Percentiles rank a stretch among this genome's conserved stretches.
Evolutionary conservation across 2,329 filamentous ascomycete genomes (phyloP).

Genomic region (Conoideocrella luteorostrata): DNA sequence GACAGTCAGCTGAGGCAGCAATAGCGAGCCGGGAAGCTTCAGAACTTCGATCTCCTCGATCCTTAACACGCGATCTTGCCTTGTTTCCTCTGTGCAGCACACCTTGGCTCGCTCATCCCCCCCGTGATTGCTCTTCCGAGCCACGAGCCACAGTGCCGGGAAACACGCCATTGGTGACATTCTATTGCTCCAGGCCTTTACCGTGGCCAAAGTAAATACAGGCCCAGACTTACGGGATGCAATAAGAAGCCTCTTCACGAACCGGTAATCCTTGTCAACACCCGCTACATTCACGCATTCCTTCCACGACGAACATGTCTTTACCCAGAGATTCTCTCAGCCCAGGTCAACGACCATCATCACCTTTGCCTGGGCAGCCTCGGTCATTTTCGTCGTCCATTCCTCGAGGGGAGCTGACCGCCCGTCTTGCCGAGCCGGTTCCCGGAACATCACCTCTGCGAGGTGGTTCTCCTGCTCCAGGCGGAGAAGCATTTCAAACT

Average conservation of each 20-base stretch:
- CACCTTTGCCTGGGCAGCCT: constrained; percentile 39
- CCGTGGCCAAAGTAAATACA: not conserved
- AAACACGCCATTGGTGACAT: not conserved
- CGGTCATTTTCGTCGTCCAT: constrained; percentile 45
- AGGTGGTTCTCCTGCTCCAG: constrained; percentile 24
- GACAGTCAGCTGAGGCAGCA: constrained; percentile 9
- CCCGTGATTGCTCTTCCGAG: not conserved
- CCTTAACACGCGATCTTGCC: not conserved
- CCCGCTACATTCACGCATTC: too few species aligned
- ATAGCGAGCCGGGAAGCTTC: not conserved
- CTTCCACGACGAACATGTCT: constrained; percentile 23
- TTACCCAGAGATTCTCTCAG: constrained; percentile 31
- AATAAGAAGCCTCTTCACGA: constrained; percentile 1
- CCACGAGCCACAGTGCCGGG: not conserved
- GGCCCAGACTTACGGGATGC: not conserved
- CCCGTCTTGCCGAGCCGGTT: constrained; percentile 54
- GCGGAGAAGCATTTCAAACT: constrained; percentile 22
- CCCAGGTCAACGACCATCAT: constrained; percentile 37
- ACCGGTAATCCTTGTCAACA: not conserved
- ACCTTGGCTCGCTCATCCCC: not conserved
- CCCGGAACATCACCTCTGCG: constrained; percentile 34
- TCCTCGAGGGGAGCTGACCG: constrained; percentile 53
- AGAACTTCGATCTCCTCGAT: constrained; percentile 1
- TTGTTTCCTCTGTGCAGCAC: not conserved
- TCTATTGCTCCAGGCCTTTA: not conserved